Conservation (phyloP, 2,329 filamentous ascomycete species). For the Ambrosiella xylebori region DNA sequence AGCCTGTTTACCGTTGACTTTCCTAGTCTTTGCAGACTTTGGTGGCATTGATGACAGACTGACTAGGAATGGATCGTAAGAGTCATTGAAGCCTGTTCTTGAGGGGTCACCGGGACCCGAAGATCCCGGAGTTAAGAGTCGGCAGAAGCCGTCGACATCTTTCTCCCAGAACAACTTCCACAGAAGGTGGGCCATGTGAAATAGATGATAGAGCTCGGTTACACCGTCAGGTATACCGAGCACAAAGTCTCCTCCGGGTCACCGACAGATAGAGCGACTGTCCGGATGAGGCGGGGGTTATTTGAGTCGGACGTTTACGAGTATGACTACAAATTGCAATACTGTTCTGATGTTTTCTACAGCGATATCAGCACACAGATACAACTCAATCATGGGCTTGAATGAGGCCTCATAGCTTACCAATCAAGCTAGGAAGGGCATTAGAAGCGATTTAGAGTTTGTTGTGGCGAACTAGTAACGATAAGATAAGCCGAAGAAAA, state of each 20-base stretch:
- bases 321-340: neutral
- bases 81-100: conserved; percentile 19
- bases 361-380: too few species aligned
- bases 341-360: neutral
- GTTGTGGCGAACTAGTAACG: neutral
- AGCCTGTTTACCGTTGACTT: conserved; percentile 28
- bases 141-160: conserved; percentile 89
- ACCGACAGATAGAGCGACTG: neutral
- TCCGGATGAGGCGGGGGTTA: neutral
- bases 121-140: conserved; percentile 2
- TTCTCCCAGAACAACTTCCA: conserved; percentile 96
- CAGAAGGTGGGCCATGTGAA: conserved; percentile 86
- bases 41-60: neutral
- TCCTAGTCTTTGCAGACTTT: conserved; percentile 32
- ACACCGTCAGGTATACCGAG: neutral
- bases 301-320: neutral
- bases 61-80: conserved; percentile 21
- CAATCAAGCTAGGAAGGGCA: neutral
- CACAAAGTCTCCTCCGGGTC: neutral
- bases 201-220: conserved; percentile 17
- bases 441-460: too few species aligned
- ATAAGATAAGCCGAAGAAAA: conserved; percentile 6
- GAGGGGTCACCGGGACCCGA: neutral
- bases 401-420: neutral
- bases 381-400: neutral